A percentile compares a stretch with the other conserved stretches of the same genome.
phyloP scores from a whole-genome alignment of 73 alveolate species.

The Paramecium caudatum region DNA sequence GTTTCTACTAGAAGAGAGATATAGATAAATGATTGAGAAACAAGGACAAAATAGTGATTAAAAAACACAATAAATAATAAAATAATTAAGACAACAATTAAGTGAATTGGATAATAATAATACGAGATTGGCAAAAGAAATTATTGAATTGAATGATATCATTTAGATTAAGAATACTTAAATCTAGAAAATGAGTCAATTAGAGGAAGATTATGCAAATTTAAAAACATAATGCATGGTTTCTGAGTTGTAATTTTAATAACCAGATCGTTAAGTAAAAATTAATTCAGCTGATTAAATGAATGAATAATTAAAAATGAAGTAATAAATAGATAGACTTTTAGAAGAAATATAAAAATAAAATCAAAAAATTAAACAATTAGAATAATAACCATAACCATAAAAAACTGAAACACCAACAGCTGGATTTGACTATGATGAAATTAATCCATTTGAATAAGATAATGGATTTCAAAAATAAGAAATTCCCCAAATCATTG shows the following conservation, averaged over 20 bases:
- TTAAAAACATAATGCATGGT: conserved; percentile 45
- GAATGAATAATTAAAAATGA: conserved; percentile 34
- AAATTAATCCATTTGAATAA: conserved; percentile 39
- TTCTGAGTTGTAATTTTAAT: not conserved
- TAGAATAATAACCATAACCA: not conserved
- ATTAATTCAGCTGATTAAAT: not conserved
- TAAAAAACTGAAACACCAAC: not conserved
- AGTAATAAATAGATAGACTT: conserved; percentile 31
- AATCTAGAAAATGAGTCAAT: not conserved
- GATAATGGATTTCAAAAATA: not conserved
- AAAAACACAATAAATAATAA: conserved; percentile 66
- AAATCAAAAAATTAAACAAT: not conserved
- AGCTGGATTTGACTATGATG: not conserved
- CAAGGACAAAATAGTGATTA: conserved; percentile 48
- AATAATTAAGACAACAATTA: conserved; percentile 51
- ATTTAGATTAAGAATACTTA: conserved; percentile 51
- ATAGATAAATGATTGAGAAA: conserved; percentile 70
- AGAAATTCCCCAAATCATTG: not conserved
- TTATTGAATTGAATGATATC: conserved; percentile 63
- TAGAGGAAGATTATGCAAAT: conserved; percentile 67
- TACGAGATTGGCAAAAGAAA: conserved; percentile 70
- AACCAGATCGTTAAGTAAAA: not conserved
- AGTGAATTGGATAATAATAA: conserved; percentile 60
- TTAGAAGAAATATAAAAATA: conserved; percentile 35
- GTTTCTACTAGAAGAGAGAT: conserved; percentile 45